phyloP scores from a whole-genome alignment of 768 basidiomycete species.

The Daedaleopsis sinensis region DNA sequence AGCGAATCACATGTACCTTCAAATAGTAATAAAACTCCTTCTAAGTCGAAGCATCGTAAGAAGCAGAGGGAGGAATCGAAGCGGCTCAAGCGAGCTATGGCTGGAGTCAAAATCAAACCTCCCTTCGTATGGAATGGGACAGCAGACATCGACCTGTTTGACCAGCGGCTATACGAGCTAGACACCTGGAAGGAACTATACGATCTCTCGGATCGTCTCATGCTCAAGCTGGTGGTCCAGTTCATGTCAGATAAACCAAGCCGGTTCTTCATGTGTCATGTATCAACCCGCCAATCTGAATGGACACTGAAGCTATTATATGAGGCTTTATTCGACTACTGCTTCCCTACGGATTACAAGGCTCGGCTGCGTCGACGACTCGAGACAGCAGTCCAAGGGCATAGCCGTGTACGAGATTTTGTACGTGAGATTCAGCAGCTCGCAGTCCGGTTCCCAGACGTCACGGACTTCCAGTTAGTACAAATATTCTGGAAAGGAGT shows the following conservation, averaged over 20 bases:
- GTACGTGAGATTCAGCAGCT: conserved; percentile 25
- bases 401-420: conserved; percentile 18
- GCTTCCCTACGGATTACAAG: conserved; percentile 20
- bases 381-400: conserved; percentile 6
- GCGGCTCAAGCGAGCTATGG: conserved; percentile 5
- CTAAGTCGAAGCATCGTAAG: background rate
- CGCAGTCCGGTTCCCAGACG: conserved; percentile 18
- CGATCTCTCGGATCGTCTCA: conserved; percentile 9
- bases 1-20: background rate
- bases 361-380: background rate
- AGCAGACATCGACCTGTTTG: conserved; percentile 21
- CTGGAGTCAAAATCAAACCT: conserved; percentile 17
- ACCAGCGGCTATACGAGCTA: conserved; percentile 12
- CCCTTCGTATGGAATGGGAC: conserved; percentile 21
- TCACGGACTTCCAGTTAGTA: conserved; percentile 14
- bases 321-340: conserved; percentile 18
- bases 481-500: conserved; percentile 18
- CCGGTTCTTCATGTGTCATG: conserved; percentile 29
- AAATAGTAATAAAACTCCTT: background rate
- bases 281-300: conserved; percentile 8
- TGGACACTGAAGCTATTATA: conserved; percentile 20
- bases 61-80: background rate
- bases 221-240: conserved; percentile 16
- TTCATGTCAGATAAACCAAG: conserved; percentile 19
- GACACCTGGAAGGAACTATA: conserved; percentile 21